A percentile compares a stretch with the other conserved stretches of the same genome.
phyloP scores from a whole-genome alignment of 2,329 filamentous ascomycete species.

The Laburnicola sp. region DNA sequence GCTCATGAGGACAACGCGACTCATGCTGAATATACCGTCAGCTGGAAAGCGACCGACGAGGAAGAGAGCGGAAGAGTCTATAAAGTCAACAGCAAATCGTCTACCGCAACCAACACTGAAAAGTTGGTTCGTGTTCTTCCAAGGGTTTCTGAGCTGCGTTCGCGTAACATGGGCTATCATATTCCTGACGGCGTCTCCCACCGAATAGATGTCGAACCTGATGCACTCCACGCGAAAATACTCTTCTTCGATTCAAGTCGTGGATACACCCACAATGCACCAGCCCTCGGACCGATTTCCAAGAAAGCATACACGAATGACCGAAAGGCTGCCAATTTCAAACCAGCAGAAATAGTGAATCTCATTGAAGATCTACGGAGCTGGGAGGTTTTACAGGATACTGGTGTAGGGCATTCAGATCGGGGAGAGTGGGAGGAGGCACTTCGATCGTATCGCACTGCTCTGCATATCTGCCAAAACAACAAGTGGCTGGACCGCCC shows the following conservation, averaged over 20 bases:
- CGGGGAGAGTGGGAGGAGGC: slow-evolving; percentile 3
- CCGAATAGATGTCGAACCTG: slow-evolving; percentile 28
- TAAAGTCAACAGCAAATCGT: slow-evolving; percentile 24
- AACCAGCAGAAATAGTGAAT: background rate
- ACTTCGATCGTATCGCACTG: background rate
- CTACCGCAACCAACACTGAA: slow-evolving; percentile 29
- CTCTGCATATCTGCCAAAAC: background rate
- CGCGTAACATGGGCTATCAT: slow-evolving; percentile 28
- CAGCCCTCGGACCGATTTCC: slow-evolving; percentile 38
- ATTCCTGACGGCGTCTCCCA: slow-evolving; percentile 40
- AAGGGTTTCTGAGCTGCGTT: slow-evolving; percentile 9
- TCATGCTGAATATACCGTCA: slow-evolving; percentile 34
- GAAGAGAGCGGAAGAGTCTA: slow-evolving; percentile 26
- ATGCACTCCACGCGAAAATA: slow-evolving; percentile 41
- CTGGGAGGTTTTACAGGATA: slow-evolving; percentile 22
- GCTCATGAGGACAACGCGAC: slow-evolving; percentile 24
- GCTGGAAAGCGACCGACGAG: slow-evolving; percentile 31
- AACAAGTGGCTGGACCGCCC: slow-evolving; percentile 2
- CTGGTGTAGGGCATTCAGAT: slow-evolving; percentile 6
- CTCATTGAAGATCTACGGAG: slow-evolving; percentile 15
- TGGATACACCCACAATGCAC: slow-evolving; percentile 29
- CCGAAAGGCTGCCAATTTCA: slow-evolving; percentile 6
- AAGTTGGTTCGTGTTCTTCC: slow-evolving; percentile 20
- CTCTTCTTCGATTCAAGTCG: slow-evolving; percentile 44
- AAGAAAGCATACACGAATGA: slow-evolving; percentile 5